Evolutionary conservation across 2,329 filamentous ascomycete species (phyloP).

Genomic region (Plenodomus tracheiphilus): DNA sequence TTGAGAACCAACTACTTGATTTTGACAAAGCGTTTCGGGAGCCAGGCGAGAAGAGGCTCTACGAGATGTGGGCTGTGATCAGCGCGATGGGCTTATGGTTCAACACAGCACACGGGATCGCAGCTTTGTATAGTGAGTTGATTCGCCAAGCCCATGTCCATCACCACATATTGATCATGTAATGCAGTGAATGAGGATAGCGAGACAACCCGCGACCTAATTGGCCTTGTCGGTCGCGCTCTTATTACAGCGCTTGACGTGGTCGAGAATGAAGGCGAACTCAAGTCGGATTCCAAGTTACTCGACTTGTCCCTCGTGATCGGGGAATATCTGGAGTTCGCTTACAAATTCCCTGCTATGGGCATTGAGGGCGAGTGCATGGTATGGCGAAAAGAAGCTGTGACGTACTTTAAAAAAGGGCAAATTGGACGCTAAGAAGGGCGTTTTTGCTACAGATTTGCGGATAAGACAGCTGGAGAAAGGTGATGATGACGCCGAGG

Average conservation of each 20-base stretch:
- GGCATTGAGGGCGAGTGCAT: conserved; percentile 19
- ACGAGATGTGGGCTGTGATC: conserved; percentile 21
- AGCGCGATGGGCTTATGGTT: conserved; percentile 19
- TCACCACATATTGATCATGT: neutral
- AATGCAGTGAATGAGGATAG: conserved; percentile 16
- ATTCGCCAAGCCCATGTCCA: too few relatives aligned
- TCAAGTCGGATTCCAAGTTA: conserved; percentile 21
- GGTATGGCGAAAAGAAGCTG: conserved; percentile 14
- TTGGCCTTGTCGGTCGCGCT: conserved; percentile 19
- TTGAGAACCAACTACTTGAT: conserved; percentile 19
- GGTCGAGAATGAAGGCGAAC: conserved; percentile 17
- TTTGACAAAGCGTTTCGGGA: conserved; percentile 15
- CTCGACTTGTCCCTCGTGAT: conserved; percentile 24
- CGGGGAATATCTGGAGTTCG: conserved; percentile 12
- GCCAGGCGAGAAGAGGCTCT: conserved; percentile 4
- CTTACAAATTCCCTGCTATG: conserved; percentile 12
- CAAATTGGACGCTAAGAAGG: conserved; percentile 14
- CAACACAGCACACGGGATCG: conserved; percentile 2
- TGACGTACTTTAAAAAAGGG: conserved; percentile 19
- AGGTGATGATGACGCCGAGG: neutral
- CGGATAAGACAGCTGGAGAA: conserved; percentile 13
- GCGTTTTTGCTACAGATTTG: conserved; percentile 7
- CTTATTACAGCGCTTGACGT: conserved; percentile 16
- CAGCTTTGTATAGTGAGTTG: conserved; percentile 1
- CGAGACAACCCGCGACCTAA: conserved; percentile 4